Percentiles rank a stretch among this genome's conserved stretches.
Evolutionary conservation across 2,329 filamentous ascomycete species (phyloP).

Genomic region (Fusarium euwallaceae): DNA sequence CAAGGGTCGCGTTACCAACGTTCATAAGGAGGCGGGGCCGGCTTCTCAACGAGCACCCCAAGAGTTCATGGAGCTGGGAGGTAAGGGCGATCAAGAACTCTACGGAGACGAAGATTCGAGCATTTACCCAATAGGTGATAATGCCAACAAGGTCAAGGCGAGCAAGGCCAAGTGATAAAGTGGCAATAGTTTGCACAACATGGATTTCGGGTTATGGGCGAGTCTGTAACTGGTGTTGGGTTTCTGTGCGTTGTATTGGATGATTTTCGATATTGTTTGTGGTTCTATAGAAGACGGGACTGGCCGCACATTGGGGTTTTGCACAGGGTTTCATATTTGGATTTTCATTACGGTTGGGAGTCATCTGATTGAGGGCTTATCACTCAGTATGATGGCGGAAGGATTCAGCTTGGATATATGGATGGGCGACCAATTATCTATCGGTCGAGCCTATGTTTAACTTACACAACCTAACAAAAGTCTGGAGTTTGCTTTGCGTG

Average conservation of each 20-base stretch:
- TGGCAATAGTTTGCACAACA: slow-evolving; percentile 2
- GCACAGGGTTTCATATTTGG: slow-evolving; percentile 4
- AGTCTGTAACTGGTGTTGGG: slow-evolving; percentile 22
- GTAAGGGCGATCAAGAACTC: slow-evolving; percentile 84
- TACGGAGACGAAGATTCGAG: slow-evolving; percentile 74
- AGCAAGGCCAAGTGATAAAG: slow-evolving; percentile 42
- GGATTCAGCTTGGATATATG: slow-evolving; percentile 3
- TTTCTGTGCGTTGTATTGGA: slow-evolving; percentile 3
- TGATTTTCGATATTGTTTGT: slow-evolving; percentile 5
- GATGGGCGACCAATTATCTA: slow-evolving; percentile 1
- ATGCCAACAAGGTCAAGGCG: slow-evolving; percentile 47
- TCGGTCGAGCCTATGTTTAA: slow-evolving; percentile 20
- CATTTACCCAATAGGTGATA: slow-evolving; percentile 59
- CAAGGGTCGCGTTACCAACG: slow-evolving; percentile 54
- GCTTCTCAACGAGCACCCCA: slow-evolving; percentile 74
- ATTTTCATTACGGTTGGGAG: background rate
- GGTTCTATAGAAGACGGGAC: slow-evolving; percentile 27
- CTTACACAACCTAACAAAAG: slow-evolving; percentile 31
- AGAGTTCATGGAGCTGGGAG: slow-evolving; percentile 88
- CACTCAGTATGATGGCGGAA: background rate
- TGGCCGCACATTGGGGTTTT: slow-evolving; percentile 13
- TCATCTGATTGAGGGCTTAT: background rate
- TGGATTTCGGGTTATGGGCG: background rate
- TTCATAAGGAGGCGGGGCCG: slow-evolving; percentile 73
- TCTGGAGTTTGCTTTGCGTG: slow-evolving; percentile 6